Evolutionary conservation across 192 early-diverging fungal genomes (phyloP), one percentile per base, ranked within the genome.

Genomic region (Umbelopsis sp.): DNA sequence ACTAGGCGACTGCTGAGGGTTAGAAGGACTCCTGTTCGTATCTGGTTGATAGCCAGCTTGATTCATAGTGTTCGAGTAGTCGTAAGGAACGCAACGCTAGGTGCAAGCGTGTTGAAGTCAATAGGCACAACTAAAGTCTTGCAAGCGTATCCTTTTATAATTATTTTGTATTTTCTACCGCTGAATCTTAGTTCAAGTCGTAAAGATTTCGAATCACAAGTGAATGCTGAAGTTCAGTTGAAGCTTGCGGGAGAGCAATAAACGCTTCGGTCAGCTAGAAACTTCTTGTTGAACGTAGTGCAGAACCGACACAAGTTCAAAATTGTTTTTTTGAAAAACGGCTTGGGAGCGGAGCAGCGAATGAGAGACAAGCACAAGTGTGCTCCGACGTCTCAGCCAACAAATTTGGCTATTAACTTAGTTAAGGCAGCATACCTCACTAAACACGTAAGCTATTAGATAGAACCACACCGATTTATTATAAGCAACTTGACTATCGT

Each of bases 301-400:
- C 37, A 41, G 37, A 41, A 41, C 37, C 37, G 37, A 41, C 37
- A 41, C 37, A 41, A 41, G 37, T 41, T 41, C 55, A 61, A 61
- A 61, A 61, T 27, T 61, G 48, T 61, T 61, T 35, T 61, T 55
- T 61, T 61, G 27, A 61, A 61, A 61, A 11, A 61, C 30, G 55
- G 55, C 55, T 61, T 61, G 55, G 27, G 55, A 35, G 55, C 55
- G 55, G 55, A 61, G 55, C 55, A 61, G 55, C 55, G 55, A 61
- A 61, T 61, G 55, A 61, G 55, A 61, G 55, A 61, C 55, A 61
- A 61, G 55, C 55, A 61, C 25, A 33, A 23, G 25, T 61, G 16
- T 27, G 55, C 55, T 61, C 55, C 55, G 55, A 61, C 55, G 25
- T 12, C 51, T 23, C 21, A 23, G 22, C 51, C 51, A 52, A 25